Percentiles rank a stretch among this genome's conserved stretches.
Evolutionary conservation across 1,139 yeast genomes (phyloP).

Genomic region (Hansenula lynferdii): DNA sequence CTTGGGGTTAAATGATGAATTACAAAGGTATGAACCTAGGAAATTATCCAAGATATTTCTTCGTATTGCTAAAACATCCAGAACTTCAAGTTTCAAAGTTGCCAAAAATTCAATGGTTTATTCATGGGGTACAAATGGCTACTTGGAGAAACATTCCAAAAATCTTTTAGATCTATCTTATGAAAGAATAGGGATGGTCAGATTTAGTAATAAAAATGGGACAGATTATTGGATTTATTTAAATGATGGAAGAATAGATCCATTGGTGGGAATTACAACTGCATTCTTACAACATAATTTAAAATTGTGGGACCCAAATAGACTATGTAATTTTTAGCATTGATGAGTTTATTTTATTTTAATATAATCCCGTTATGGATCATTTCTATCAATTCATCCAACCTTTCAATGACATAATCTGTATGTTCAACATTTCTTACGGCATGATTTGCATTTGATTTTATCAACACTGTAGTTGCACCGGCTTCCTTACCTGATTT

Average conservation of each 20-base stretch:
- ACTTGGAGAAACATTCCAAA: slow-evolving; percentile 11
- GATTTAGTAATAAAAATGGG: slow-evolving; percentile 1
- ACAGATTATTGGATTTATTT: slow-evolving; percentile 6
- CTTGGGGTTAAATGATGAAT: not conserved
- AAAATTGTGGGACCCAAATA: not conserved
- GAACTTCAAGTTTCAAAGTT: slow-evolving; percentile 5
- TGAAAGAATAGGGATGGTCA: slow-evolving; percentile 13
- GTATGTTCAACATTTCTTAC: slow-evolving; percentile 33
- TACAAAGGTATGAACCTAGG: slow-evolving; percentile 5
- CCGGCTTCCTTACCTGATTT: slow-evolving; percentile 56
- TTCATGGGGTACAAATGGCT: slow-evolving; percentile 16
- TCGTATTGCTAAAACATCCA: not conserved
- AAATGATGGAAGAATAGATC: slow-evolving; percentile 12
- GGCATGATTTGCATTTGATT: slow-evolving; percentile 41
- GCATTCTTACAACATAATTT: slow-evolving; percentile 11
- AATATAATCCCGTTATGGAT: slow-evolving; percentile 30
- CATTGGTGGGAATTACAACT: slow-evolving; percentile 9
- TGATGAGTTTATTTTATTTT: not conserved
- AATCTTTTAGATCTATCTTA: slow-evolving; percentile 4
- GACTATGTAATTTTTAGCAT: not conserved
- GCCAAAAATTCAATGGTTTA: slow-evolving; percentile 7
- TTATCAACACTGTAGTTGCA: slow-evolving; percentile 45
- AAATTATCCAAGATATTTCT: slow-evolving; percentile 3
- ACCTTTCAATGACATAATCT: slow-evolving; percentile 36
- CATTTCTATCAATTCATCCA: slow-evolving; percentile 37